phyloP scores from a whole-genome alignment of 306 rosid genomes.

The Glycyrrhiza uralensis region DNA sequence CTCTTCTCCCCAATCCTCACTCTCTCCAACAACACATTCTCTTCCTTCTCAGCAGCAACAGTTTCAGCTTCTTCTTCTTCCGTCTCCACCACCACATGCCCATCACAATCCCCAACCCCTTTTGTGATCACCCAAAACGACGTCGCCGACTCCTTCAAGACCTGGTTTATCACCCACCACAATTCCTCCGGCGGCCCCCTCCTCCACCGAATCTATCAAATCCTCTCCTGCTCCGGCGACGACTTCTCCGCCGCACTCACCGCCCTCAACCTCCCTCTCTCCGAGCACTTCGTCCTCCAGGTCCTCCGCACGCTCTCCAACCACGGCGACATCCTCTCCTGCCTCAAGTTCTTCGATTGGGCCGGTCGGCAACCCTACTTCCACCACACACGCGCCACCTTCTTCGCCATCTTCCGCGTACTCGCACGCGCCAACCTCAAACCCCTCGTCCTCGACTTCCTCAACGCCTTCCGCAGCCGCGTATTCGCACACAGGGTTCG shows the following conservation, averaged over 20 bases:
- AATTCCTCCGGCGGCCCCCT: conserved; percentile 17
- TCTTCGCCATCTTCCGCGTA: conserved; percentile 56
- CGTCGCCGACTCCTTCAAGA: conserved; percentile 43
- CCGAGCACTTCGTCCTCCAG: conserved; percentile 50
- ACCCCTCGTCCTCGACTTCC: conserved; percentile 54
- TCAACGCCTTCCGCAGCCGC: conserved; percentile 24
- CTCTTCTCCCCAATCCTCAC: conserved; percentile 16
- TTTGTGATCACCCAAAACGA: neutral
- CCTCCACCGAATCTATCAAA: conserved; percentile 45
- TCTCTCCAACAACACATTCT: neutral
- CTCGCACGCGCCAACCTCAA: conserved; percentile 44
- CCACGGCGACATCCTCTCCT: conserved; percentile 51
- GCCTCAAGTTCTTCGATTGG: conserved; percentile 91
- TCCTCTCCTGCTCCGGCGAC: conserved; percentile 31
- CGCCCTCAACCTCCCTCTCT: conserved; percentile 43
- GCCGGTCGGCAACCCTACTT: conserved; percentile 67
- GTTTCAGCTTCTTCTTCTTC: neutral
- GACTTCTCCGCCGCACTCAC: conserved; percentile 40
- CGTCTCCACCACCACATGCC: neutral
- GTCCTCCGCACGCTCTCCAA: conserved; percentile 41
- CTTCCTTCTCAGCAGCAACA: neutral
- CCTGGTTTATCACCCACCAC: conserved; percentile 49
- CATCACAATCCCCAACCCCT: neutral
- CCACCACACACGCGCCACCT: conserved; percentile 63
- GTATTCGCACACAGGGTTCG: conserved; percentile 14